phyloP scores from a whole-genome alignment of 805 yeast species.

The Yamadazyma scolyti region DNA sequence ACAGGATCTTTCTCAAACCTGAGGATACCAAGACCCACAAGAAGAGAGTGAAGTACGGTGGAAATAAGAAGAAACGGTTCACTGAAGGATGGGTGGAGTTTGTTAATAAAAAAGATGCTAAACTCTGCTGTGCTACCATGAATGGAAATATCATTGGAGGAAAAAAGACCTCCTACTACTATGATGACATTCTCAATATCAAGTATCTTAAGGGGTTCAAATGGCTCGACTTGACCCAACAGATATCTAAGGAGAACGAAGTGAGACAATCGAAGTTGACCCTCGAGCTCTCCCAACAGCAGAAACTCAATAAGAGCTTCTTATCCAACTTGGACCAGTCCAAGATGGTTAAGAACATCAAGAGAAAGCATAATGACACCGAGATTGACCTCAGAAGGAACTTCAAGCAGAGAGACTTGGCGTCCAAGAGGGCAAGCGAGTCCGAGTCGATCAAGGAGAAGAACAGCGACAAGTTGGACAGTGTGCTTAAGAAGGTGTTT shows the following conservation, averaged over 20 bases:
- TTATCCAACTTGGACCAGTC: conserved; percentile 81
- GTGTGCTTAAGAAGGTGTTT: conserved; percentile 54
- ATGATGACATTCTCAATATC: conserved; percentile 90
- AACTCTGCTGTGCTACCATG: conserved; percentile 77
- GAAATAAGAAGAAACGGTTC: conserved; percentile 82
- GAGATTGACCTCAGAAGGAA: conserved; percentile 46
- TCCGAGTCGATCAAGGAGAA: conserved; percentile 36
- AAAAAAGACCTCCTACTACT: conserved; percentile 82
- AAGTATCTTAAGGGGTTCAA: conserved; percentile 89
- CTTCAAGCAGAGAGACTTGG: conserved; percentile 68
- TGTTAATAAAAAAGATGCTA: conserved; percentile 77
- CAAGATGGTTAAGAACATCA: conserved; percentile 72
- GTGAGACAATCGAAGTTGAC: conserved; percentile 82
- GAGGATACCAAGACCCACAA: conserved; percentile 68
- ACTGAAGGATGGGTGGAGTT: conserved; percentile 98
- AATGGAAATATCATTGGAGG: conserved; percentile 93
- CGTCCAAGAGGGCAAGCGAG: conserved; percentile 66
- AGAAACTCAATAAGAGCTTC: conserved; percentile 78
- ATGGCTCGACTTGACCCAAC: conserved; percentile 93
- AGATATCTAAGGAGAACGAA: conserved; percentile 86
- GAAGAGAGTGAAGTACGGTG: conserved; percentile 77
- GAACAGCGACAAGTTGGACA: conserved; percentile 37
- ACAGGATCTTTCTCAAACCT: conserved; percentile 80
- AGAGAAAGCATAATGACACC: conserved; percentile 28
- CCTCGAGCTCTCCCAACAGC: conserved; percentile 86